Percentiles rank a stretch among this genome's conserved stretches.
These are phyloP conservation scores for Aspergillus fructus DNA, from an alignment of 2,329 filamentous ascomycete species.

Conservation along the genomic window DNA sequence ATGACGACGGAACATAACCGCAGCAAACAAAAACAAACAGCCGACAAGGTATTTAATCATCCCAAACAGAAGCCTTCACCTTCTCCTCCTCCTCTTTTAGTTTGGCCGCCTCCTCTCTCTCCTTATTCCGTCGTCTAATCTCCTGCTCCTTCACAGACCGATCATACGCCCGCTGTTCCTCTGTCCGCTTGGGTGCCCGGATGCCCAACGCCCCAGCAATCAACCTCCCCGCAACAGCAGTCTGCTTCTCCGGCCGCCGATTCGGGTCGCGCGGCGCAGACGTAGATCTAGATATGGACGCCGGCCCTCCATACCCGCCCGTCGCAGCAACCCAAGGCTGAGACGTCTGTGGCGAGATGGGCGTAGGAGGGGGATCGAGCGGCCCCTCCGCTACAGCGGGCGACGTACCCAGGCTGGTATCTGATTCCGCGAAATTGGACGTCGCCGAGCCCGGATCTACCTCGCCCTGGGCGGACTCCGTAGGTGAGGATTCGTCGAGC, in stretches of 20 bases:
- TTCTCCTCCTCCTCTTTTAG: slow-evolving; percentile 66
- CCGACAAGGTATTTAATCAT: slow-evolving; percentile 50
- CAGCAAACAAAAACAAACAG: background rate
- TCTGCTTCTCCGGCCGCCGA: slow-evolving; percentile 81
- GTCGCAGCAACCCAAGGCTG: slow-evolving; percentile 21
- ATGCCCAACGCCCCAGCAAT: slow-evolving; percentile 87
- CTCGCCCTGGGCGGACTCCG: slow-evolving; percentile 27
- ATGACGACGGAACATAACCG: background rate
- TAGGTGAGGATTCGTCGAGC: slow-evolving; percentile 45
- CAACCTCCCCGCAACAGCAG: slow-evolving; percentile 82
- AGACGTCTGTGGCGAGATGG: slow-evolving; percentile 54
- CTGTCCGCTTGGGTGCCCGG: slow-evolving; percentile 74
- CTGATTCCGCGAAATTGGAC: background rate
- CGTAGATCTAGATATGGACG: background rate
- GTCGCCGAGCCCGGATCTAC: background rate
- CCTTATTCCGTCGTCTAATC: slow-evolving; percentile 70
- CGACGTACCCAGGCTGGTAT: background rate
- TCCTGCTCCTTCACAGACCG: slow-evolving; percentile 80
- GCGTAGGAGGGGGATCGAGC: slow-evolving; percentile 65
- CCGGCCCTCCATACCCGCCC: slow-evolving; percentile 1
- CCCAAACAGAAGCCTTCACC: slow-evolving; percentile 85
- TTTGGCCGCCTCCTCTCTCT: slow-evolving; percentile 64
- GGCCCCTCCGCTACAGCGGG: slow-evolving; percentile 25
- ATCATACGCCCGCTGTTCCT: slow-evolving; percentile 87
- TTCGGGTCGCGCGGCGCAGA: slow-evolving; percentile 16